phyloP scores from a whole-genome alignment of 306 rosid species.

The Acacia melanoxylon region DNA sequence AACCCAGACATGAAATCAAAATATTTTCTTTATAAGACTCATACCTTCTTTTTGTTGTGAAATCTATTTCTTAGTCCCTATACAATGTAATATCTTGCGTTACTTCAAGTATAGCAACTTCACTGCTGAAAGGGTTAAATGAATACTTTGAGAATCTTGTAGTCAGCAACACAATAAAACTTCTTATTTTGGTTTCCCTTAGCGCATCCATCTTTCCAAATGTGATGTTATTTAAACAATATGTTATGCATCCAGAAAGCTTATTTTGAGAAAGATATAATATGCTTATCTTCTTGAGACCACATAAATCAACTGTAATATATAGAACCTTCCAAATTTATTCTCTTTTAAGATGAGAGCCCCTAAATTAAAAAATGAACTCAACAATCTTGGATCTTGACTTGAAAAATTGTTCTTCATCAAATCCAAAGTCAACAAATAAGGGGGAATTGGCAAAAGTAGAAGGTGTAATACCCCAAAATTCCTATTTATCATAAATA shows the following conservation, averaged over 20 bases:
- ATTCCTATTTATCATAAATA: too few relatives aligned
- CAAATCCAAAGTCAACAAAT: background rate
- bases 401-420: slow-evolving; percentile 4
- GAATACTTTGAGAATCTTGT: too few relatives aligned
- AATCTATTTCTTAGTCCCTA: background rate
- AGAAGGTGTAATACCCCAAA: too few relatives aligned
- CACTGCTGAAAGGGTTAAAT: too few relatives aligned
- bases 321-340: background rate
- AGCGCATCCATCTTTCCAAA: background rate
- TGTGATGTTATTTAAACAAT: background rate
- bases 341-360: slow-evolving; percentile 16
- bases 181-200: background rate
- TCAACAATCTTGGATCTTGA: background rate
- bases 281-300: background rate
- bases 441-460: background rate
- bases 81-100: background rate
- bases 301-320: background rate
- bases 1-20: slow-evolving; percentile 17
- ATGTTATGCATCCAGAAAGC: background rate
- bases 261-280: slow-evolving; percentile 24
- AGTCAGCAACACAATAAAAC: too few relatives aligned
- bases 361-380: background rate
- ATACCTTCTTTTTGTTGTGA: slow-evolving; percentile 13
- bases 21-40: background rate
- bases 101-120: too few relatives aligned